A percentile compares a stretch with the other conserved stretches of the same genome.
Conservation (phyloP, 164 flowering plant species). For the Annona squamosa region DNA sequence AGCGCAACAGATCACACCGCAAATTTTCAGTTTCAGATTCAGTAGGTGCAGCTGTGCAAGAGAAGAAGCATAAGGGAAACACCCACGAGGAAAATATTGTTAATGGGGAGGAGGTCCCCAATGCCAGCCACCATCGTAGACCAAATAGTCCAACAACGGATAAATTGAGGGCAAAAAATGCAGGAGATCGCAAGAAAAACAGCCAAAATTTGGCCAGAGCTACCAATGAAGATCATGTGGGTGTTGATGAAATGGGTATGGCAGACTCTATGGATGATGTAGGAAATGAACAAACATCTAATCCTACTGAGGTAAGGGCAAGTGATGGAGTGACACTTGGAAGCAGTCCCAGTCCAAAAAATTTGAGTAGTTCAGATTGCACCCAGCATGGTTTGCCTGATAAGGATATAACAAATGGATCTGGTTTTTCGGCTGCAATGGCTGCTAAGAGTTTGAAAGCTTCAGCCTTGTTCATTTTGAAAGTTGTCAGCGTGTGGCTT, state of each 20-base stretch:
- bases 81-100: constrained; percentile 25
- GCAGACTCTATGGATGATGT: constrained; percentile 13
- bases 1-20: constrained; percentile 28
- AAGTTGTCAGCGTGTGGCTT: constrained; percentile 42
- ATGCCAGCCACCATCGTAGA: constrained; percentile 19
- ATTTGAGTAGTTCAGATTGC: constrained; percentile 11
- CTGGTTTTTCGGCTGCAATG: constrained; percentile 22
- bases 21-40: constrained; percentile 39
- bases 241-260: constrained; percentile 16
- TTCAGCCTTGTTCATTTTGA: constrained; percentile 27
- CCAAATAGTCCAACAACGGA: constrained; percentile 15
- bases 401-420: constrained; percentile 20
- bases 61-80: constrained; percentile 22
- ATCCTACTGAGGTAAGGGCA: constrained; percentile 21
- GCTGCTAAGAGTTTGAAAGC: constrained; percentile 29
- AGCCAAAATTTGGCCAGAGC: constrained; percentile 26
- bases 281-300: constrained; percentile 16
- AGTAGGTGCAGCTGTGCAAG: constrained; percentile 17
- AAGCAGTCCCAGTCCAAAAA: constrained; percentile 9
- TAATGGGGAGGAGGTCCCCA: constrained; percentile 30
- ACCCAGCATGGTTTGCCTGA: constrained; percentile 20
- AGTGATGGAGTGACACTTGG: constrained; percentile 15
- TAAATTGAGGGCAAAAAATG: constrained; percentile 11
- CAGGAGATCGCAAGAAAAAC: constrained; percentile 29
- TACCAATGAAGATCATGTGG: constrained; percentile 27